These are phyloP conservation scores for Diaporthe sp. DNA, from an alignment of 2,329 filamentous ascomycete species.

Conservation along the genomic window DNA sequence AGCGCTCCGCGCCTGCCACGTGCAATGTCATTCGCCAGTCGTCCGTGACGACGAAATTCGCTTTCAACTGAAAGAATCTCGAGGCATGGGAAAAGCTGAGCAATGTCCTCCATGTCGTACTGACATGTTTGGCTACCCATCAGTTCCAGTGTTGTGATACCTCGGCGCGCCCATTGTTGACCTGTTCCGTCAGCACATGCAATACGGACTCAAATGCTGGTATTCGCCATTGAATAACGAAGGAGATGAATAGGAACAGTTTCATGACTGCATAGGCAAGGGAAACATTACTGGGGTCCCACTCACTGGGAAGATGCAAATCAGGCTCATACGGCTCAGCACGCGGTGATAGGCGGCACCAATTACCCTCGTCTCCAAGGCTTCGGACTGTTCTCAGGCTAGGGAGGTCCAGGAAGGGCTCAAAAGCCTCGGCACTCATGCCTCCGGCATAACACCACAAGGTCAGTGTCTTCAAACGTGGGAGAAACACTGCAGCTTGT, in stretches of 20 bases:
- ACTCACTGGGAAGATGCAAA: background rate
- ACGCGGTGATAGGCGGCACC: background rate
- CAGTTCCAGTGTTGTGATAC: background rate
- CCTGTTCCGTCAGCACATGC: background rate
- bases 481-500: background rate
- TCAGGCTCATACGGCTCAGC: too few species aligned
- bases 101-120: background rate
- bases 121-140: accelerated
- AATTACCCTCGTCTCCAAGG: background rate
- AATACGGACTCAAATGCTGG: background rate
- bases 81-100: background rate
- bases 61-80: background rate
- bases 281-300: background rate
- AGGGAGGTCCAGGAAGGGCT: background rate
- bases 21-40: background rate
- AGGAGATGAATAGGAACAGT: background rate
- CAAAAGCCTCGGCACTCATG: background rate
- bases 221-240: background rate
- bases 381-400: background rate
- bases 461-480: background rate
- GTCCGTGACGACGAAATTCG: background rate
- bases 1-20: background rate
- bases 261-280: background rate
- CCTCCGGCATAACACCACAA: background rate
- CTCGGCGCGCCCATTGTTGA: background rate